A percentile compares a stretch with the other conserved stretches of the same genome.
Conservation (phyloP, 768 basidiomycete genomes). For the Tylopilus cervinicoccineus region DNA sequence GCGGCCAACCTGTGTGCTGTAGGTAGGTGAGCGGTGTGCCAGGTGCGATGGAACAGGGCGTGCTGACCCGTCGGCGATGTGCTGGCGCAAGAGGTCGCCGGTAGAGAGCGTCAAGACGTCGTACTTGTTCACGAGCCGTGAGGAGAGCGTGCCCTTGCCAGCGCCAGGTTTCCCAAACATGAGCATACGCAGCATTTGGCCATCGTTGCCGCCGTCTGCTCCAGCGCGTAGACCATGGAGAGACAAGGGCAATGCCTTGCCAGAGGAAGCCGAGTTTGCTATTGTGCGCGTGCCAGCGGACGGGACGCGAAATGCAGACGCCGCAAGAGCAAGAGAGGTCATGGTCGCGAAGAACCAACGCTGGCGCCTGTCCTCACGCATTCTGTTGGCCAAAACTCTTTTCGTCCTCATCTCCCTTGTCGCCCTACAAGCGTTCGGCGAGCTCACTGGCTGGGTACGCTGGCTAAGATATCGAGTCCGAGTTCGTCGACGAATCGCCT, state of each 20-base stretch:
- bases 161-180: conserved; percentile 65
- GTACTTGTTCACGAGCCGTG: conserved; percentile 74
- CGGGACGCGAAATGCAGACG: conserved; percentile 9
- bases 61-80: conserved; percentile 57
- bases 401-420: too few relatives aligned
- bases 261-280: conserved; percentile 28
- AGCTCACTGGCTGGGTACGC: too few relatives aligned
- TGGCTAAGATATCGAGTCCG: too few relatives aligned
- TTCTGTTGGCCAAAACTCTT: too few relatives aligned
- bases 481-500: conserved; percentile 4
- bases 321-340: conserved; percentile 12
- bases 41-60: background rate
- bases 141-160: conserved; percentile 81
- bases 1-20: conserved; percentile 64
- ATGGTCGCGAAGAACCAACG: conserved; percentile 10
- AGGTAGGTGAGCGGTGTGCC: conserved; percentile 1
- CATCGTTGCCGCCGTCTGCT: conserved; percentile 18
- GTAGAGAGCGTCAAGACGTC: conserved; percentile 75
- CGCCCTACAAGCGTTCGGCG: too few relatives aligned
- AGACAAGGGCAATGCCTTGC: conserved; percentile 49
- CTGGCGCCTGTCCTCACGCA: too few relatives aligned
- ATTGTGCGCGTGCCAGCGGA: conserved; percentile 21
- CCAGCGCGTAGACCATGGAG: conserved; percentile 41
- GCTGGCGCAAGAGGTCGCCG: conserved; percentile 81
- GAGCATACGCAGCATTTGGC: conserved; percentile 42